Evolutionary conservation across 2,329 filamentous ascomycete species (phyloP), one percentile per base, ranked within the genome.

Genomic region (Elsinoe australis): DNA sequence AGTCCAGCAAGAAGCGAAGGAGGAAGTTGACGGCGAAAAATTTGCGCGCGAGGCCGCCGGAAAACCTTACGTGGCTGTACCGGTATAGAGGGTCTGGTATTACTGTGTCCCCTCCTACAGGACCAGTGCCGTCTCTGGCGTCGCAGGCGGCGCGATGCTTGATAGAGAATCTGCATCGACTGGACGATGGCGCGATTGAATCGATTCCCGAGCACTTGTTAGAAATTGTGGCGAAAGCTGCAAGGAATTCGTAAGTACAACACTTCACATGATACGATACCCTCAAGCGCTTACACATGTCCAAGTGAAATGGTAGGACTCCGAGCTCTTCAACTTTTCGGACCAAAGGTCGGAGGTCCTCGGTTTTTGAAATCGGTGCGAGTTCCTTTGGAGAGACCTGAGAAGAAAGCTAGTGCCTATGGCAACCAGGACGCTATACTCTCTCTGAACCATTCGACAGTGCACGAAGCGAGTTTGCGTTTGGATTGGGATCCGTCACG

Each of bases 11-110:
- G n/a, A n/a, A n/a, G n/a, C n/a, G n/a, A n/a, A n/a, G n/a, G n/a
- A n/a, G n/a, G n/a, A n/a, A n/a, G n/a, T n/a, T n/a, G n/a, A n/a
- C n/a, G n/a, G n/a, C n/a, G n/a, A n/a, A n/a, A n/a, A n/a, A n/a
- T n/a, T n/a, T n/a, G n/a, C n/a, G n/a, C n/a, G n/a, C n/a, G n/a
- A n/a, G n/a, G n/a, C n/a, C 21, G 12, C 21, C 36, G 7, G 21
- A 5, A 41, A 10, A 10, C 22, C 17, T 19, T 10, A 29, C 14
- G 12, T 44, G 39, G 39, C 26, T 44, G 9, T 44, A 44, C 26
- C 29, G 39, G 28, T 15, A 15, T 26, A 44, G 39, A 22, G 39
- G 39, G 14, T 44, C 39, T 18, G 15, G 17, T 31, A 10, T 44
- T 12, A 10, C 17, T 5, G 14, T 24, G 14, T 18, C 14, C 12